Evolutionary conservation across 73 alveolate species (phyloP), one percentile per base, ranked within the genome.

Genomic region (Paramecium sexaurelia): DNA sequence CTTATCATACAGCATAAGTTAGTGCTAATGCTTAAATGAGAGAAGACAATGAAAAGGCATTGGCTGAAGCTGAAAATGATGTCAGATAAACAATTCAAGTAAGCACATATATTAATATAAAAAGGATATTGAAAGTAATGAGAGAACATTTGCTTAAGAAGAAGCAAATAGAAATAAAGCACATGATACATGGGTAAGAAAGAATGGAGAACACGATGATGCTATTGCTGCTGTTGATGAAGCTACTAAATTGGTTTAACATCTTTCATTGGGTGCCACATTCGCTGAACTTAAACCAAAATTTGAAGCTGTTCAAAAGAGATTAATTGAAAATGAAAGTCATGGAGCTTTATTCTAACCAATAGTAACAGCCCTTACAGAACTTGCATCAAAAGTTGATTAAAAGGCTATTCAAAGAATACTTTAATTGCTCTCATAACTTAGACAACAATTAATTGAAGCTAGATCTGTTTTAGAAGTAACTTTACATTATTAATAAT

Each of bases 211-310:
- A 40, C 90, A 78, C 41, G 68, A 41, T 29, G 90, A 78, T 78
- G 90, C 90, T 24, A 78, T 78, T 40, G 68, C 40, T 41, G 90
- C 90, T 11, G 90, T 78, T 7, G 90, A 78, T 78, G 90, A 78
- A 40, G 90, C 90, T 24, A 78, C 90, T 11, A 78, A 78, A 43
- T 45, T 78, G 39, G 90, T 78, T 10, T 24, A 78, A 78, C 90
- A 78, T 78, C 51, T 78, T 11, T 78, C 90, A 40, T 45, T 78
- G 13, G 90, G 90, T 29, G 90, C 90, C 15, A 78, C 90, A 78
- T 78, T 78, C 13, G 90, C 90, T 24, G 90, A 78, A 78, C 55
- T 78, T 19, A 78, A 45, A 40, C 90, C 90, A 17, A 78, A 45
- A 78, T 78, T 78, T 43, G 90, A 78, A 37, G 68, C 68, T 22